Conservation (phyloP, 768 basidiomycete genomes). For the Neoboletus magnificus region DNA sequence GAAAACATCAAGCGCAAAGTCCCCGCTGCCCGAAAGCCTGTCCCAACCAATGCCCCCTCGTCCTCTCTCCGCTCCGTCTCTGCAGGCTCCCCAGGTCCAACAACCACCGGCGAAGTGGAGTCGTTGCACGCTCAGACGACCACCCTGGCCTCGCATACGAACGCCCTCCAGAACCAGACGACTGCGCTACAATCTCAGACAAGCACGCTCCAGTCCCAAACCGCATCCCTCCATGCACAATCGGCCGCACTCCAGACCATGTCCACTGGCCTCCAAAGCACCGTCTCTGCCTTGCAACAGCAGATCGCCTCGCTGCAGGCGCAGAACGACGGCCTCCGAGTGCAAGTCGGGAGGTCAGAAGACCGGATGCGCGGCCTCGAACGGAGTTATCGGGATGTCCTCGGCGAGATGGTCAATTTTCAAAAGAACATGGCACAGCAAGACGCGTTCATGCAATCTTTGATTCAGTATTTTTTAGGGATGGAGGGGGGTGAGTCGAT, state of each 20-base stretch:
- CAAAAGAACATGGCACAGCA: constrained; percentile 78
- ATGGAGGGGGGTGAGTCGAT: constrained; percentile 54
- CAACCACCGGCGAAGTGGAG: constrained; percentile 23
- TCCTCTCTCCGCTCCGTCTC: constrained; percentile 27
- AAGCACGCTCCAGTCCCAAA: constrained; percentile 28
- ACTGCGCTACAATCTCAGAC: constrained; percentile 27
- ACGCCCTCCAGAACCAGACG: constrained; percentile 29
- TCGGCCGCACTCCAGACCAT: constrained; percentile 31
- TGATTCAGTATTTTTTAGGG: constrained; percentile 79
- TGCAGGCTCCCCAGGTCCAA: constrained; percentile 27
- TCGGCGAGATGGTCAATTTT: constrained; percentile 69
- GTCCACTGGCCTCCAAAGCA: constrained; percentile 26
- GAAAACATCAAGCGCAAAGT: constrained; percentile 45
- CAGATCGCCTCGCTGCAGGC: constrained; percentile 26
- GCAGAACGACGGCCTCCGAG: constrained; percentile 32
- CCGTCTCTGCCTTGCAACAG: constrained; percentile 27
- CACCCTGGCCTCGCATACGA: constrained; percentile 30
- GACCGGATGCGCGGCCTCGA: constrained; percentile 57
- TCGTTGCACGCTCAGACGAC: constrained; percentile 29
- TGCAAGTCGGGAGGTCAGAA: constrained; percentile 38
- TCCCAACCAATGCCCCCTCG: constrained; percentile 25
- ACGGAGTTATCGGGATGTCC: constrained; percentile 62
- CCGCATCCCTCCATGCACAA: constrained; percentile 35
- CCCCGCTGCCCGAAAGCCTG: neutral
- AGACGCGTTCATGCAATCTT: constrained; percentile 76